phyloP scores from a whole-genome alignment of 2,329 filamentous ascomycete species.

The Trematosphaeria pertusa region DNA sequence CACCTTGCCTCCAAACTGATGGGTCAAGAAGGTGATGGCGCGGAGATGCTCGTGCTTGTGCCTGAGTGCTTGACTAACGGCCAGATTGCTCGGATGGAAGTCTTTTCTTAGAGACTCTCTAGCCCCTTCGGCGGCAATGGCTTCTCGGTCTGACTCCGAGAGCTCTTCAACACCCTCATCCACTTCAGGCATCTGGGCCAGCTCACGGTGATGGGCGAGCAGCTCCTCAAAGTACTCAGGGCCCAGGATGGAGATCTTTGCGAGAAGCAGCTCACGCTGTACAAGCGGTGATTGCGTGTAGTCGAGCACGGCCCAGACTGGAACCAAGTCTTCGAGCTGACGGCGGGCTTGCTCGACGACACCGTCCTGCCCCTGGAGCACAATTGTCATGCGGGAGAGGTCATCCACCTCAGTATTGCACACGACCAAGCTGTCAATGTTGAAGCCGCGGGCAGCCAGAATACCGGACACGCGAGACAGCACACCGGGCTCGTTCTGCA shows the following conservation, averaged over 20 bases:
- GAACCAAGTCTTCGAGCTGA: slow-evolving; percentile 94
- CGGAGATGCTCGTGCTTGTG: slow-evolving; percentile 98
- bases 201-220: slow-evolving; percentile 92
- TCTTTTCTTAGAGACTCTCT: slow-evolving; percentile 60
- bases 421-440: slow-evolving; percentile 97
- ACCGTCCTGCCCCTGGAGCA: slow-evolving; percentile 92
- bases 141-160: slow-evolving; percentile 41
- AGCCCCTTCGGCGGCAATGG: slow-evolving; percentile 44
- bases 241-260: slow-evolving; percentile 95
- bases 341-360: slow-evolving; percentile 96
- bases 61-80: slow-evolving; percentile 84
- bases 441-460: slow-evolving; percentile 94
- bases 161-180: slow-evolving; percentile 33
- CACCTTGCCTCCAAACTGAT: slow-evolving; percentile 98
- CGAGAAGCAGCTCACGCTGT: slow-evolving; percentile 91
- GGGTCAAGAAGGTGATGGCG: slow-evolving; percentile 93
- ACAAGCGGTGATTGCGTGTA: slow-evolving; percentile 93
- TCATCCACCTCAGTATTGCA: slow-evolving; percentile 98
- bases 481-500: slow-evolving; percentile 98
- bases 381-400: slow-evolving; percentile 97
- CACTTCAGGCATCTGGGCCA: slow-evolving; percentile 61
- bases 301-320: slow-evolving; percentile 97
- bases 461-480: slow-evolving; percentile 96
- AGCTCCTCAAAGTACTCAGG: slow-evolving; percentile 99
- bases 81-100: slow-evolving; percentile 89